A percentile compares a stretch with the other conserved stretches of the same genome.
Evolutionary conservation across 2,329 filamentous ascomycete species (phyloP).

Genomic region (Diaporthe vaccinii): DNA sequence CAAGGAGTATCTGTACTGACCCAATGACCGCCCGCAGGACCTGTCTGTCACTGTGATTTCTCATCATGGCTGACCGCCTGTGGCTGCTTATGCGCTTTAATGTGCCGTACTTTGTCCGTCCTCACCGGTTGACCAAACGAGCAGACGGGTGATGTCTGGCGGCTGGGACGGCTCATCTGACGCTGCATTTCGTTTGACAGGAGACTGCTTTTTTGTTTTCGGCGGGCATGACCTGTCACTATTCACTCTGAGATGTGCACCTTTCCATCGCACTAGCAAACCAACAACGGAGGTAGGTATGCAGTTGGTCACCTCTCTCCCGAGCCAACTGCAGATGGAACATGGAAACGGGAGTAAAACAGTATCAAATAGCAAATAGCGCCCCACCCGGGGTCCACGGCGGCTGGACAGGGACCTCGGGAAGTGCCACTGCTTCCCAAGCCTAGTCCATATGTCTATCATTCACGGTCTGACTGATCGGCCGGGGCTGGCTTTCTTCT

Average conservation of each 20-base stretch:
- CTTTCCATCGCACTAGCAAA: background rate
- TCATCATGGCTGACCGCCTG: background rate
- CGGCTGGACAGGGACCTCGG: background rate
- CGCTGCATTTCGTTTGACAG: background rate
- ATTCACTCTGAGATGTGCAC: background rate
- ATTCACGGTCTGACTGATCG: constrained; percentile 29
- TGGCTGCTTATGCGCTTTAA: background rate
- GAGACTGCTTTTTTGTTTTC: background rate
- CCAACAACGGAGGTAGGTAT: background rate
- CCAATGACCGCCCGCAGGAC: background rate
- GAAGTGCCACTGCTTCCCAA: background rate
- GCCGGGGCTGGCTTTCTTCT: constrained; percentile 3
- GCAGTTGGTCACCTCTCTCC: constrained; percentile 18
- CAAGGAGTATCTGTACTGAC: background rate
- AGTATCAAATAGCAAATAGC: background rate
- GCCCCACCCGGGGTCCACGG: background rate
- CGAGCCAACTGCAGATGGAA: constrained; percentile 20
- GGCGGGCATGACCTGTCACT: constrained; percentile 13
- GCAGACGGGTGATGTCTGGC: background rate
- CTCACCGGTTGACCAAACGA: constrained; percentile 15
- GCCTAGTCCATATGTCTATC: constrained; percentile 17
- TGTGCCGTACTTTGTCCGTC: background rate
- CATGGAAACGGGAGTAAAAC: background rate
- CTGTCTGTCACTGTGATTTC: background rate
- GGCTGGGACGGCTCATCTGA: constrained; percentile 6